Evolutionary conservation across 1,284 basidiomycete species (phyloP).

Genomic region (Peniophora sp.): DNA sequence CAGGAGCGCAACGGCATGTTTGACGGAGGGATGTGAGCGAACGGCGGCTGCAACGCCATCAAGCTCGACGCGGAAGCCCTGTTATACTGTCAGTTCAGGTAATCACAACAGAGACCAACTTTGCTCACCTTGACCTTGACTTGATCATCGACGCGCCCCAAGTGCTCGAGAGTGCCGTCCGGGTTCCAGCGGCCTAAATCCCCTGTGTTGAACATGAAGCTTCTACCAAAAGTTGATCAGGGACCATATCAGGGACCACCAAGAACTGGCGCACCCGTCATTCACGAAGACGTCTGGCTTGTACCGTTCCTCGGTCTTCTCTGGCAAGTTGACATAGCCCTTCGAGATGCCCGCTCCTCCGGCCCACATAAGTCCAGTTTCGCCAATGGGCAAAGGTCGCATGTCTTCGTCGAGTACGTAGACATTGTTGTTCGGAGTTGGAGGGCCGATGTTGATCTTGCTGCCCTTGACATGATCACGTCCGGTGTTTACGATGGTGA

Average conservation of each 20-base stretch:
- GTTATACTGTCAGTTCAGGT: conserved; percentile 1
- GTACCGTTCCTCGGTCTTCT: conserved; percentile 47
- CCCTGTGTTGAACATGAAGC: conserved; percentile 53
- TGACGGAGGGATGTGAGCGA: conserved; percentile 36
- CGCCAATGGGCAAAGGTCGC: conserved; percentile 42
- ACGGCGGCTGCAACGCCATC: conserved; percentile 47
- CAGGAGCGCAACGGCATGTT: conserved; percentile 40
- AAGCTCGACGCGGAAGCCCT: conserved; percentile 56
- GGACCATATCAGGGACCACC: conserved; percentile 5
- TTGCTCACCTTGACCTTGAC: conserved; percentile 47
- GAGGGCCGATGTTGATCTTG: conserved; percentile 42
- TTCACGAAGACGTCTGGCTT: conserved; percentile 40
- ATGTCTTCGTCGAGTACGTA: conserved; percentile 47
- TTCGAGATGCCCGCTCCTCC: conserved; percentile 45
- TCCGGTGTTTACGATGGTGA: conserved; percentile 54
- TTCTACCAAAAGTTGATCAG: conserved; percentile 20
- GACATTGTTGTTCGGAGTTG: conserved; percentile 51
- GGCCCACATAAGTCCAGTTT: conserved; percentile 51
- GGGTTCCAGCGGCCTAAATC: conserved; percentile 47
- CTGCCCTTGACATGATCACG: conserved; percentile 36
- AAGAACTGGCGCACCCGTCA: conserved; percentile 30
- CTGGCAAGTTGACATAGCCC: conserved; percentile 47
- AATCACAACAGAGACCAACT: not conserved
- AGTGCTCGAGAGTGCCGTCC: conserved; percentile 45
- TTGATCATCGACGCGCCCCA: conserved; percentile 50